Conservation (phyloP, 495 filamentous ascomycete species). For the Trichocladium antarcticum region DNA sequence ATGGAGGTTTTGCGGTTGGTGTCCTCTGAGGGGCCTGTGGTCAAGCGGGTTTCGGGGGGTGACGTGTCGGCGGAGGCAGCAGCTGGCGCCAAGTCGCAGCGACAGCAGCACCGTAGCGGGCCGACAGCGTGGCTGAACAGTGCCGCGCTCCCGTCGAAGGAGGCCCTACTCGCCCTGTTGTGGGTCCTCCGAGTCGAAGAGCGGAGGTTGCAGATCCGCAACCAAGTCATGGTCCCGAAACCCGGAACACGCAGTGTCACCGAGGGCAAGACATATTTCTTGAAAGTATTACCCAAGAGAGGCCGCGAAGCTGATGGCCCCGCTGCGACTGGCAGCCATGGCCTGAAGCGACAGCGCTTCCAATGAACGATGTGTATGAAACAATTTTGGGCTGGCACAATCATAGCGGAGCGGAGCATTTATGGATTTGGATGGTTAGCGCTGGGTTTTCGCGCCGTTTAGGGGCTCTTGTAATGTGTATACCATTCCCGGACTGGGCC, state of each 20-base stretch:
- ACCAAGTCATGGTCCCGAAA: constrained; percentile 17
- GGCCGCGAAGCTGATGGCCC: not conserved
- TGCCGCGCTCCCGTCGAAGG: constrained; percentile 40
- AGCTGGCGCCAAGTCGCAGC: constrained; percentile 24
- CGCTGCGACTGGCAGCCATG: not conserved
- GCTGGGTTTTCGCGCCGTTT: not conserved
- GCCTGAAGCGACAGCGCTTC: constrained; percentile 3
- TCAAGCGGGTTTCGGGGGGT: constrained; percentile 29
- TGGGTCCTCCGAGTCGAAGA: constrained; percentile 43
- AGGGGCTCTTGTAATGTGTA: constrained; percentile 2
- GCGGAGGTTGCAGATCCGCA: constrained; percentile 25
- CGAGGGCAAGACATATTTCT: constrained; percentile 15
- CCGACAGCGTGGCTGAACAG: constrained; percentile 32
- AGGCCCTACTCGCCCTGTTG: constrained; percentile 41
- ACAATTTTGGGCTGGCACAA: constrained; percentile 2
- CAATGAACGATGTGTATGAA: constrained; percentile 13
- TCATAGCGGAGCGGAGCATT: constrained; percentile 2
- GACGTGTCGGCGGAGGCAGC: constrained; percentile 29
- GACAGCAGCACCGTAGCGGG: constrained; percentile 26
- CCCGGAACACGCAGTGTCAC: constrained; percentile 18
- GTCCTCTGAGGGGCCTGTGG: constrained; percentile 37
- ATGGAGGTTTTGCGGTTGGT: constrained; percentile 68
- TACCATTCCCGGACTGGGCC: not conserved
- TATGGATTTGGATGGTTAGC: not conserved
- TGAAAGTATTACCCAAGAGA: constrained; percentile 16